Base-by-base conservation (phyloP, 2,329 filamentous ascomycete species). In the Aspergillus piperis region DNA sequence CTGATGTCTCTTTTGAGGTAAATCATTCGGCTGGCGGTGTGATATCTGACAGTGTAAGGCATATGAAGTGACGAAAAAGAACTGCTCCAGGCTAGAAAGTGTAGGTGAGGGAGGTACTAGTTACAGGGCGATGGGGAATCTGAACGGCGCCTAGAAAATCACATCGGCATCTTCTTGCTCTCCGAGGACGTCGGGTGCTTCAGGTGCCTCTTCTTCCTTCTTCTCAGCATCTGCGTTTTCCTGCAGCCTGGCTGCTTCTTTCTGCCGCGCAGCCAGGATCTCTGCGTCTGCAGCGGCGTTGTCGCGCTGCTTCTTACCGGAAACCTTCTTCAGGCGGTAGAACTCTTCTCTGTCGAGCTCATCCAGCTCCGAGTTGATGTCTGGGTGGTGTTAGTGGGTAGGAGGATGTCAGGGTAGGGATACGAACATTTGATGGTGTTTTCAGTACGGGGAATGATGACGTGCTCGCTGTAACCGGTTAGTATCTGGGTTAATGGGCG, bases 301-400 rank as follows among this genome's bases (percentile, higher is more conserved):
- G 69, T 93, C 90, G 70, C 90, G 83, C 75, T 92, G 89, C 76
- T 94, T 94, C 81, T 94, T 94, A 75, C 86, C 86, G 51, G 91
- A 90, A 38, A 94, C 90, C 83, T 99, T 99, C 81, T 99, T 99
- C 73, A 99, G 80, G 66, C 95, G 85, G 80, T 97, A 99, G 77
- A 99, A 99, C 75, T 99, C 95, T 76, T 98, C 95, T 82, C 95
- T 87, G 78, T 98, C 96, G 54, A 99, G 83, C 80, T 99, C 95
- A 74, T 99, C 95, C 15, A 99, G 86, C 76, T 99, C 95, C 1
- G 94, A 96, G 80, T 98, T 98, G 84, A 98, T 98, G 73, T 98
- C 88, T 90, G 60, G 5, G 19, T 15, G 13, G 19, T 13, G 36
- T 66, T 44, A 54, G 49, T 36, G 17, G 23, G 39, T 41, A 63